phyloP scores from a whole-genome alignment of 2,329 filamentous ascomycete species.

The Nectriaceae sp. region DNA sequence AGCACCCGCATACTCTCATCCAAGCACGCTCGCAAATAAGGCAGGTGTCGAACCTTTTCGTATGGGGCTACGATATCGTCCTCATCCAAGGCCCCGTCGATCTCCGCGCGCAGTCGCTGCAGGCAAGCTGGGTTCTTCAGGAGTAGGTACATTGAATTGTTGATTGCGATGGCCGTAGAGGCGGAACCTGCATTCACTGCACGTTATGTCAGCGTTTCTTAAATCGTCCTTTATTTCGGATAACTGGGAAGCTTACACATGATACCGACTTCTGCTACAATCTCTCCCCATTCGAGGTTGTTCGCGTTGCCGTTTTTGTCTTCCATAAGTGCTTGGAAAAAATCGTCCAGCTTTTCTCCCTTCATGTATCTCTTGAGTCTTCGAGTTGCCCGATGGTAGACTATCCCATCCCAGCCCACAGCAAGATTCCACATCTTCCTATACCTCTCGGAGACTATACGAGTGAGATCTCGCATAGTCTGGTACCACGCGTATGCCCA shows the following conservation, averaged over 20 bases:
- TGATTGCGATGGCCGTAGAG: constrained; percentile 49
- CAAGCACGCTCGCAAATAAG: constrained; percentile 51
- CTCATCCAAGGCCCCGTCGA: constrained; percentile 43
- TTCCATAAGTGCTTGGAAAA: constrained; percentile 57
- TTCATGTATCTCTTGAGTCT: constrained; percentile 6
- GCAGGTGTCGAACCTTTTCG: constrained; percentile 50
- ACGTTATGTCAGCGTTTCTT: too few species aligned
- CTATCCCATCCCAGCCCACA: constrained; percentile 41
- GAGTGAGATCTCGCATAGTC: constrained; percentile 46
- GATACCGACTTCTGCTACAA: constrained; percentile 54
- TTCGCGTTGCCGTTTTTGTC: constrained; percentile 38
- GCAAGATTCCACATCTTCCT: constrained; percentile 6
- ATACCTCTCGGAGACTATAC: constrained; percentile 45
- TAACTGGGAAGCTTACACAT: too few species aligned
- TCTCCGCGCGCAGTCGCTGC: constrained; percentile 42
- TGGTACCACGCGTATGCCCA: constrained; percentile 55
- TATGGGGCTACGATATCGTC: constrained; percentile 47
- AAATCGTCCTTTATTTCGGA: too few species aligned
- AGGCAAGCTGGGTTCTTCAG: constrained; percentile 44
- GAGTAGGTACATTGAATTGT: constrained; percentile 53
- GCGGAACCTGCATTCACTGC: constrained; percentile 50
- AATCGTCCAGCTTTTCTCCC: constrained; percentile 59
- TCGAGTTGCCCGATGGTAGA: constrained; percentile 39
- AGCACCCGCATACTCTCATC: constrained; percentile 44
- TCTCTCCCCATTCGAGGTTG: constrained; percentile 55